Conservation (phyloP, 202 grass and related monocot genomes). For the Setaria italica region DNA sequence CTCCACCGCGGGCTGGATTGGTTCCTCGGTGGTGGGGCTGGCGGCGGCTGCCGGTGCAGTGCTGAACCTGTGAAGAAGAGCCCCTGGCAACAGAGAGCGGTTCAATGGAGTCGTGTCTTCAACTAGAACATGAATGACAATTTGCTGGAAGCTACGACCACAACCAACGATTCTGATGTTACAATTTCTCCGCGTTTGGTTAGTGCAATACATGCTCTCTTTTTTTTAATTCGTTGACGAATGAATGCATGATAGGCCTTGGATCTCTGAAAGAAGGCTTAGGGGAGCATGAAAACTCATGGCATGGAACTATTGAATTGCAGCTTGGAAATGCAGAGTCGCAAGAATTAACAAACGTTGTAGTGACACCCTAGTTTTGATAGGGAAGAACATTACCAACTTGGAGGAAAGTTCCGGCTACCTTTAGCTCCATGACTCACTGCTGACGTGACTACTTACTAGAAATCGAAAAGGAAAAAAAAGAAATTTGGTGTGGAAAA, state of each 20-base stretch:
- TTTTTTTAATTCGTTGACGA: not conserved
- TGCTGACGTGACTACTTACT: not conserved
- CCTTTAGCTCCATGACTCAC: constrained; percentile 11
- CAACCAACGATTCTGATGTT: too few species aligned
- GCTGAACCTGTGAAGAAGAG: constrained; percentile 50
- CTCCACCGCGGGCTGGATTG: constrained; percentile 67
- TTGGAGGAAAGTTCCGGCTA: constrained; percentile 16
- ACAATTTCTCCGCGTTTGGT: not conserved
- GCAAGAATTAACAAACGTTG: not conserved
- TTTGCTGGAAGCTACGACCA: not conserved
- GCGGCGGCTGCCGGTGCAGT: constrained; percentile 27
- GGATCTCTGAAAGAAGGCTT: not conserved
- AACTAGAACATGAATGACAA: not conserved
- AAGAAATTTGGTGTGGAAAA: not conserved
- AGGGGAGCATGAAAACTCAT: not conserved
- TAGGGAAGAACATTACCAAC: not conserved
- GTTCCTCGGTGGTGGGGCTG: constrained; percentile 45
- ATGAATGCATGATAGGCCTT: not conserved
- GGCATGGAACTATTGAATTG: not conserved
- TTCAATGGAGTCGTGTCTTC: not conserved
- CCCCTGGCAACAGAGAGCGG: not conserved
- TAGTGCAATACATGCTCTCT: not conserved
- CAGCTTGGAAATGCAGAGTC: not conserved
- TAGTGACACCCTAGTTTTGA: not conserved
- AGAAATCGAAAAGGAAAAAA: not conserved